A percentile compares a stretch with the other conserved stretches of the same genome.
Evolutionary conservation across 805 yeast genomes (phyloP).

Genomic region (Scheffersomyces coipomensis): DNA sequence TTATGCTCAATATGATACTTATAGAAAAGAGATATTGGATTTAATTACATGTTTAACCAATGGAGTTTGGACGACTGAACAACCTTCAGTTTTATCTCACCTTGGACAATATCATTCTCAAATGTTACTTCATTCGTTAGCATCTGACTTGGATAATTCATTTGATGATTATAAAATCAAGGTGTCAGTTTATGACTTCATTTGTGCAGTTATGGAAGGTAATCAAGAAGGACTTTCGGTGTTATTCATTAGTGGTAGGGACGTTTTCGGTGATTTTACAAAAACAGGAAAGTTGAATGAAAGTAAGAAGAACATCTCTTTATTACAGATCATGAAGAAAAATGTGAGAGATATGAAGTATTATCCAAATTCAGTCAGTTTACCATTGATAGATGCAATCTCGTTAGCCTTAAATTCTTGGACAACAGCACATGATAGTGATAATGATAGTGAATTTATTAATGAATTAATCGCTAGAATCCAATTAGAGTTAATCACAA

Average conservation of each 20-base stretch:
- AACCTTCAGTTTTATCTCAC: slow-evolving; percentile 81
- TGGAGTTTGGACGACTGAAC: slow-evolving; percentile 52
- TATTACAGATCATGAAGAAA: slow-evolving; percentile 54
- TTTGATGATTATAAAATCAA: slow-evolving; percentile 54
- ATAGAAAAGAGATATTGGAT: slow-evolving; percentile 53
- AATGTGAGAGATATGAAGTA: slow-evolving; percentile 51
- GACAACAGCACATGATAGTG: slow-evolving; percentile 60
- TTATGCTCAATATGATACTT: slow-evolving; percentile 47
- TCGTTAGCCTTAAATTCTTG: slow-evolving; percentile 76
- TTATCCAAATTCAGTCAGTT: slow-evolving; percentile 62
- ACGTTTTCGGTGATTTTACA: slow-evolving; percentile 39
- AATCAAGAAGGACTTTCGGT: slow-evolving; percentile 78
- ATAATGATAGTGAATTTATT: slow-evolving; percentile 48
- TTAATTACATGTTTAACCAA: slow-evolving; percentile 57
- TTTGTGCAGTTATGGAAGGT: slow-evolving; percentile 66
- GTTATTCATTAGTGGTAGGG: slow-evolving; percentile 61
- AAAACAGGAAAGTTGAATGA: slow-evolving; percentile 11
- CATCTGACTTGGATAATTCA: slow-evolving; percentile 56
- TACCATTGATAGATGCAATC: slow-evolving; percentile 69
- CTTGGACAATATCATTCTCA: slow-evolving; percentile 66
- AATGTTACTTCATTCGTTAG: slow-evolving; percentile 57
- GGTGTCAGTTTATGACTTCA: slow-evolving; percentile 58
- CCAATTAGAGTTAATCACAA: slow-evolving; percentile 11
- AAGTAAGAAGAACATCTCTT: slow-evolving; percentile 31
- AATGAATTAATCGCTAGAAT: slow-evolving; percentile 38